Evolutionary conservation across 257 asterid species (phyloP).

Genomic region (Osmanthus fragrans): DNA sequence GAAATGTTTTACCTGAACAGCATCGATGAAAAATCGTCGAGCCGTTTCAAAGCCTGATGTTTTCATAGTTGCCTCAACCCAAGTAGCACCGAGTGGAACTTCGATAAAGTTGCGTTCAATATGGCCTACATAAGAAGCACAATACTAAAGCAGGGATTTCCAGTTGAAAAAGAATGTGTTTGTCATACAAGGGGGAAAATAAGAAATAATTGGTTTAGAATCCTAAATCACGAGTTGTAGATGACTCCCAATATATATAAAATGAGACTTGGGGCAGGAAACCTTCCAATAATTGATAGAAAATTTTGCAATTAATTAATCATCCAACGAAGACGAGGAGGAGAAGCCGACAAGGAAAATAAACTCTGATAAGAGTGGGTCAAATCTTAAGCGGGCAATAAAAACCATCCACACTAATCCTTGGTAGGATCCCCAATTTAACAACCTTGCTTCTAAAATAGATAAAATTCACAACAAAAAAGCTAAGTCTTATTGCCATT

Average conservation of each 20-base stretch:
- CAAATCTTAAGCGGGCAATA: not conserved
- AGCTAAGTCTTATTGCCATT: not conserved
- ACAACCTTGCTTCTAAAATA: not conserved
- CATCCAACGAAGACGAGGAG: not conserved
- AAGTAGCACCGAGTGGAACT: constrained; percentile 94
- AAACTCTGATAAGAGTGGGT: not conserved
- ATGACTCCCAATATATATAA: constrained; percentile 8
- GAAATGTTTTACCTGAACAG: constrained; percentile 74
- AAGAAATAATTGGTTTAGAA: constrained; percentile 8
- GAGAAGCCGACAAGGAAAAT: not conserved
- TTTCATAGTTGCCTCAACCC: constrained; percentile 90
- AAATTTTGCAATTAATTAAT: not conserved
- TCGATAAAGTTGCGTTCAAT: constrained; percentile 84
- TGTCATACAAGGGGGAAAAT: constrained; percentile 7
- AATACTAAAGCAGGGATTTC: constrained; percentile 25
- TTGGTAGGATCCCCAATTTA: not conserved
- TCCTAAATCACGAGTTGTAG: constrained; percentile 1
- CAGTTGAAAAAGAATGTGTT: constrained; percentile 3
- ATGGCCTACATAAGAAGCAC: constrained; percentile 51
- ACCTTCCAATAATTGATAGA: not conserved
- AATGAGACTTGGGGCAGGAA: not conserved
- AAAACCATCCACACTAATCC: not conserved
- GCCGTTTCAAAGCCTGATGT: constrained; percentile 85
- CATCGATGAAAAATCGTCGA: constrained; percentile 75
- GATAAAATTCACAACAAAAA: not conserved